Evolutionary conservation across 176 grass and related monocot genomes (phyloP), one percentile per base, ranked within the genome.

Genomic region (Oryza punctata): DNA sequence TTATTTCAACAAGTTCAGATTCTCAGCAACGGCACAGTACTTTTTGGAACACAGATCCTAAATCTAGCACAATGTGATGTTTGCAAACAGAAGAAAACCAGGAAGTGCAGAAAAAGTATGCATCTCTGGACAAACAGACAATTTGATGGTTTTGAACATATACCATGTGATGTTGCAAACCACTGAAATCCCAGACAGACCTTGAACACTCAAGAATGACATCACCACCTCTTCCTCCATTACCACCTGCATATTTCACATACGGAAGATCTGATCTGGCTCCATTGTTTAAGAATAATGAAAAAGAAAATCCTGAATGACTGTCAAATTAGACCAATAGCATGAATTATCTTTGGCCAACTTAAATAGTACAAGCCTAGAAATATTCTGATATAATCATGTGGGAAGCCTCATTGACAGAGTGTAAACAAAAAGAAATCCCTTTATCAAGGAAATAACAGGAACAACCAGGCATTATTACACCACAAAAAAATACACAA

Each of bases 151-250:
- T 43, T 50, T 3, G 19, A 33, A 44, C 21, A 73, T 60, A 75
- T 88, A 95, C 93, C 90, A 88, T 82, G 57, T 95, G 93, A 66
- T 95, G 90, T 73, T 92, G 93, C 78, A 95, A 88, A 35, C 78
- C 78, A 43, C 90, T 92, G 59, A 92, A 97, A 89, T 94, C 94
- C 90, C 90, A 97, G 83, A 94, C 75, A 85, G 88, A 82, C 6
- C 63, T 73, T 41, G 90, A 94, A 81, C 94, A 94, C 78, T 97
- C 94, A 64, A 97, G 90, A 76, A 97, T 87, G 79, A 94, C 90
- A 94, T 92, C 88, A 61, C 94, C 94, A 33, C 94, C 94, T 77
- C 57, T 94, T 52, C 94, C 90, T 38, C 94, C 94, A 90, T 92
- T 94, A 9, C 92, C 94, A 87, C 92, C 92, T 97, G 69, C 12